These are phyloP conservation scores for Podila horticola DNA, from an alignment of 192 early-diverging fungal species.

Conservation along the genomic window DNA sequence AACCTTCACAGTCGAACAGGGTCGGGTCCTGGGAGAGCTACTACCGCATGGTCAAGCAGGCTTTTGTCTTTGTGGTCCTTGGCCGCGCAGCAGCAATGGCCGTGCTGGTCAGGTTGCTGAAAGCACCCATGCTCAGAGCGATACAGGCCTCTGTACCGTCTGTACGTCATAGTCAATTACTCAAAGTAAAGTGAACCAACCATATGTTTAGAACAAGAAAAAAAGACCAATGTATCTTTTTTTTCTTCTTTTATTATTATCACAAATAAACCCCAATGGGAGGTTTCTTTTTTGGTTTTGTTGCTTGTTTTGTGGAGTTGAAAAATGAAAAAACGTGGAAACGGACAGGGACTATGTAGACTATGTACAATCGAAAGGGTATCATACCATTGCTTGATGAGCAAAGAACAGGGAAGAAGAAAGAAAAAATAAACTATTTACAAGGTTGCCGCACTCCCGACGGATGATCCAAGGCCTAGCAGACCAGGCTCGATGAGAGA, in stretches of 20 bases:
- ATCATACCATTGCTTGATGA: too few relatives aligned
- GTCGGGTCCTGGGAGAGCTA: conserved; percentile 51
- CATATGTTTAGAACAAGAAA: too few relatives aligned
- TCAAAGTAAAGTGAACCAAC: neutral
- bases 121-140: conserved; percentile 17
- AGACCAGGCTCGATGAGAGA: too few relatives aligned
- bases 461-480: too few relatives aligned
- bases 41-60: conserved; percentile 43
- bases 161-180: conserved; percentile 2
- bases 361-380: too few relatives aligned
- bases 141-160: conserved; percentile 6
- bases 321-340: neutral
- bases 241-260: too few relatives aligned
- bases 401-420: too few relatives aligned
- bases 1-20: conserved; percentile 20
- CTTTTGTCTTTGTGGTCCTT: conserved; percentile 40
- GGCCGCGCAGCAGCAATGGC: conserved; percentile 38
- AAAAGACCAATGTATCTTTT: neutral
- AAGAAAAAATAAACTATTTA: too few relatives aligned
- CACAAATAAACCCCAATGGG: neutral
- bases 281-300: neutral
- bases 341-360: neutral
- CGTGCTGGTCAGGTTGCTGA: conserved; percentile 40
- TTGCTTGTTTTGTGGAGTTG: neutral
- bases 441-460: too few relatives aligned